These are phyloP conservation scores for Pythium grandisporangium DNA, from an alignment of 352 stramenopile genomes.

Conservation along the genomic window DNA sequence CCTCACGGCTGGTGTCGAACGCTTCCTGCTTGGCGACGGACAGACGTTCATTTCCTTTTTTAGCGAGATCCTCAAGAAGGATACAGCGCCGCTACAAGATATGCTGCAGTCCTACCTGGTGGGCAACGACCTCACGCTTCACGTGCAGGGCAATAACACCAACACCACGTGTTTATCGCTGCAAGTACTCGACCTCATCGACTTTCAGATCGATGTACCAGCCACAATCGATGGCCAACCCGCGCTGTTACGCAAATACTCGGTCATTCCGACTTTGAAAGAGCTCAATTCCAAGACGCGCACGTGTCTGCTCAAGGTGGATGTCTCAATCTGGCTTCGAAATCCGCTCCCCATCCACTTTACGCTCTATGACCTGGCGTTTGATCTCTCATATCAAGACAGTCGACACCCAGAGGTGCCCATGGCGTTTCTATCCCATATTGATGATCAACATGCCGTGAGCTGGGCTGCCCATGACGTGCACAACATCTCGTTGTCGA, in stretches of 20 bases:
- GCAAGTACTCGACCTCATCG: constrained; percentile 51
- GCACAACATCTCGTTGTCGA: constrained; percentile 49
- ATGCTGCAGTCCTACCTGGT: constrained; percentile 68
- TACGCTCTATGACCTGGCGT: constrained; percentile 53
- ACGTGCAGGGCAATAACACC: constrained; percentile 41
- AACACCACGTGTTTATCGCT: constrained; percentile 51
- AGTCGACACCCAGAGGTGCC: constrained; percentile 1
- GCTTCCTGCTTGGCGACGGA: constrained; percentile 53
- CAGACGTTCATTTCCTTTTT: constrained; percentile 77
- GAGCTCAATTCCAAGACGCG: constrained; percentile 61
- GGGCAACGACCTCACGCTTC: constrained; percentile 48
- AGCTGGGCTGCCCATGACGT: constrained; percentile 51
- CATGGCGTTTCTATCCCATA: constrained; percentile 27
- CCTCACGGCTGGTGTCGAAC: constrained; percentile 55
- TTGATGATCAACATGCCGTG: constrained; percentile 41
- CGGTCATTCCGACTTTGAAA: constrained; percentile 51
- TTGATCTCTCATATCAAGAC: constrained; percentile 56
- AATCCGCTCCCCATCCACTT: constrained; percentile 77
- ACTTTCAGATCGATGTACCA: constrained; percentile 49
- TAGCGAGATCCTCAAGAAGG: constrained; percentile 49
- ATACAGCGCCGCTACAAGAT: constrained; percentile 48
- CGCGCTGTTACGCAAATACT: constrained; percentile 52
- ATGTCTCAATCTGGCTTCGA: constrained; percentile 64
- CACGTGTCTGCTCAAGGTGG: constrained; percentile 60
- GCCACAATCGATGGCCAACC: constrained; percentile 68